Evolutionary conservation across 805 yeast species (phyloP), one percentile per base, ranked within the genome.

Genomic region (Wickerhamiella nectarea): DNA sequence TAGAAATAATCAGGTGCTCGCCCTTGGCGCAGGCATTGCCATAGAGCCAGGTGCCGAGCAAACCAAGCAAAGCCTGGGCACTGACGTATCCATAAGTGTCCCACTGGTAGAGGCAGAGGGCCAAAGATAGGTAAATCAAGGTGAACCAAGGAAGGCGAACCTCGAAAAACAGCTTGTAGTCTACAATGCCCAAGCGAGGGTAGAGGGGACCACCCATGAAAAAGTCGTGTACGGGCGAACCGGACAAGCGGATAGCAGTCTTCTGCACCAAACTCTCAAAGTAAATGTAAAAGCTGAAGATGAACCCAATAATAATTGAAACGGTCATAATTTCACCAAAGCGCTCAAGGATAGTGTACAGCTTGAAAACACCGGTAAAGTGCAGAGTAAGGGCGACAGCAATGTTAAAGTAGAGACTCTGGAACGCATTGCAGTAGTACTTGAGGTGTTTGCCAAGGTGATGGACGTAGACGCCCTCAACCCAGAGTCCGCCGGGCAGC

Each of bases 1-100:
- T 82, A 54, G 97, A 95, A 50, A 87, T 94, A 60, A 91, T 91
- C 55, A 89, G 69, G 62, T 91, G 97, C 66, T 91, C 98, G 54
- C 97, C 98, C 65, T 91, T 91, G 46, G 94, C 79, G 64, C 97
- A 89, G 2, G 96, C 95, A 58, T 91, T 89, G 48, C 94, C 95
- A 59, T 91, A 91, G 39, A 86, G 68, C 82, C 93, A 91, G 62
- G 89, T 93, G 11, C 94, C 96, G 48, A 80, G 66, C 52, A 83
- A 63, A 33, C 86, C 69, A 50, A 80, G 76, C 38, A 69, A 67
- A 36, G 84, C 78, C 64, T 85, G 94, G 33, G 86, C 75, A 6
- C 87, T 64, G 17, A 81, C 80, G 50, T 71, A 68, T 19, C 98
- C 98, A 56, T 82, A 85, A 1, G 61, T 65, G 53, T 86, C 95